These are phyloP conservation scores for Kurtzmaniella natalensis DNA, from an alignment of 1,139 yeast species.

Conservation along the genomic window DNA sequence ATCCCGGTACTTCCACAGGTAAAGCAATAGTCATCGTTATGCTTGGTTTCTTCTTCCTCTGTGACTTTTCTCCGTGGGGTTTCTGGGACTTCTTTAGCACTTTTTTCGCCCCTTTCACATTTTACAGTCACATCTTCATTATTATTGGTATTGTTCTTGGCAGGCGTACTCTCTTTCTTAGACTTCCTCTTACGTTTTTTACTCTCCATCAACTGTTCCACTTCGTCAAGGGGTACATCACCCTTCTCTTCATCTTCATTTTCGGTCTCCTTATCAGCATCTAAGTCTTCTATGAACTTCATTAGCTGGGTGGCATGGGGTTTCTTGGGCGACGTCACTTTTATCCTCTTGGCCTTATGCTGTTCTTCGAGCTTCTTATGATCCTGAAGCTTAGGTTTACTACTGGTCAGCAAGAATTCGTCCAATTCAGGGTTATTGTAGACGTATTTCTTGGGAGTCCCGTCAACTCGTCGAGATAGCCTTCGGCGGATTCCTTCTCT, in stretches of 20 bases:
- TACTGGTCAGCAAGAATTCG: slow-evolving; percentile 1
- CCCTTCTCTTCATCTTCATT: slow-evolving; percentile 7
- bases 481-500: slow-evolving; percentile 1
- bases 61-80: background rate
- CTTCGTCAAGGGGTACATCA: slow-evolving; percentile 6
- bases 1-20: slow-evolving; percentile 87
- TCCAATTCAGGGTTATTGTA: slow-evolving; percentile 1
- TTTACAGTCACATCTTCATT: too few relatives aligned
- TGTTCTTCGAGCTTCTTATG: slow-evolving; percentile 2
- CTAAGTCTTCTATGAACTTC: too few relatives aligned
- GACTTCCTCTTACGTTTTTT: background rate
- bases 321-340: slow-evolving; percentile 41
- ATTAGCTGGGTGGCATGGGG: slow-evolving; percentile 8
- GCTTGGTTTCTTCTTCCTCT: slow-evolving; percentile 27
- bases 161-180: too few relatives aligned
- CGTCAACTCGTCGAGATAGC: background rate
- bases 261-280: too few relatives aligned
- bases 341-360: slow-evolving; percentile 27
- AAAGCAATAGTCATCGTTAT: slow-evolving; percentile 85
- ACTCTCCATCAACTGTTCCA: background rate
- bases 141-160: too few relatives aligned
- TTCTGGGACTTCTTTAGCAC: background rate
- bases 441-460: slow-evolving; percentile 1
- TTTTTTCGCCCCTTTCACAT: background rate
- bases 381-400: background rate